A percentile compares a stretch with the other conserved stretches of the same genome.
Evolutionary conservation across 768 basidiomycete genomes (phyloP).

Genomic region (Clavulina sp.): DNA sequence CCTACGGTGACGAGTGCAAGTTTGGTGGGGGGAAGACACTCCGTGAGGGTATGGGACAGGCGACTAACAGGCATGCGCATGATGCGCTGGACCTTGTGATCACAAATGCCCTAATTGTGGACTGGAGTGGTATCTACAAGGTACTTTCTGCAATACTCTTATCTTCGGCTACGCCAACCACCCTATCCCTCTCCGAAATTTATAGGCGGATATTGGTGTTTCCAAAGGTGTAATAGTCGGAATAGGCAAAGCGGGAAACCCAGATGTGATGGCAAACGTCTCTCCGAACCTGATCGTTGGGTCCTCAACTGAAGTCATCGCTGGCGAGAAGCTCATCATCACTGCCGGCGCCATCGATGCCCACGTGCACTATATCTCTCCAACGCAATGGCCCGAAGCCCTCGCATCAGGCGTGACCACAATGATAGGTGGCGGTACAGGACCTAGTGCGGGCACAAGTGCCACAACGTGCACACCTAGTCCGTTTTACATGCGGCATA

Average conservation of each 20-base stretch:
- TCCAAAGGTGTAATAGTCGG: conserved; percentile 66
- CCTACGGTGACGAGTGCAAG: conserved; percentile 93
- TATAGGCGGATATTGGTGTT: conserved; percentile 85
- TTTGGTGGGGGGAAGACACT: conserved; percentile 77
- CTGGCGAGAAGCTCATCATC: conserved; percentile 84
- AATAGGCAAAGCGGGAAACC: conserved; percentile 96
- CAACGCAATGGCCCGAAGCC: conserved; percentile 69
- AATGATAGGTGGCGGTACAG: conserved; percentile 91
- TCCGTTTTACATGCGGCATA: conserved; percentile 73
- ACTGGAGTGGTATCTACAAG: conserved; percentile 94
- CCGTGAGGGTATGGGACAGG: conserved; percentile 94
- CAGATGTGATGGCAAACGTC: conserved; percentile 76
- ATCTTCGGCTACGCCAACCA: neutral
- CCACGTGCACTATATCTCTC: conserved; percentile 91
- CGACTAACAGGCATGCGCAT: conserved; percentile 44
- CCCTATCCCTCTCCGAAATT: neutral
- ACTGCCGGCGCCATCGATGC: conserved; percentile 89
- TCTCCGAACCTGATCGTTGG: conserved; percentile 60
- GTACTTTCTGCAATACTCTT: conserved; percentile 20
- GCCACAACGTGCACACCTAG: conserved; percentile 93
- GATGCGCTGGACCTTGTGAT: conserved; percentile 82
- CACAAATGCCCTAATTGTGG: conserved; percentile 85
- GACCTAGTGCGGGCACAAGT: conserved; percentile 73
- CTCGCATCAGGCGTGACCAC: conserved; percentile 59
- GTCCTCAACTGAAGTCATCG: conserved; percentile 86